These are phyloP conservation scores for Chrysoporthe austroafricana DNA, from an alignment of 2,329 filamentous ascomycete species.

Conservation along the genomic window DNA sequence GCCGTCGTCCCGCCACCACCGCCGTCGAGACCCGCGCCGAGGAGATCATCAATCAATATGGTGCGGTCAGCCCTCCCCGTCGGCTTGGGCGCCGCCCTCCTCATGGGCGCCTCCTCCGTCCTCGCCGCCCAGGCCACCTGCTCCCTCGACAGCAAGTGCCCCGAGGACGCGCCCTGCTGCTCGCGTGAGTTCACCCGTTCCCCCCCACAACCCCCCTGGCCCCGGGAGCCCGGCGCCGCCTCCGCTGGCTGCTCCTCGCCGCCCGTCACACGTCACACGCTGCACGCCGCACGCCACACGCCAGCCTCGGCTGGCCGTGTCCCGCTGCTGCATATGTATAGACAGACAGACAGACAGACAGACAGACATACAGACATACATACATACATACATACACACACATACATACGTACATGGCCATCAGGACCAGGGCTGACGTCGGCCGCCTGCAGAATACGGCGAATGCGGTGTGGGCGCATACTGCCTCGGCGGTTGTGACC, in stretches of 20 bases:
- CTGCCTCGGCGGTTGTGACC: slow-evolving; percentile 95
- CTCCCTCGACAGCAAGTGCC: slow-evolving; percentile 64
- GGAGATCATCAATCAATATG: slow-evolving; percentile 33
- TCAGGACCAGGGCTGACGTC: slow-evolving; percentile 24
- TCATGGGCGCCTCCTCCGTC: slow-evolving; percentile 42
- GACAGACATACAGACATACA: too few species aligned
- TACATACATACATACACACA: too few species aligned
- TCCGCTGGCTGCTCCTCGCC: background rate
- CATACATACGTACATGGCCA: background rate
- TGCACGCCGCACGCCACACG: background rate
- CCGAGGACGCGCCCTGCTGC: slow-evolving; percentile 74
- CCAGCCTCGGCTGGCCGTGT: background rate
- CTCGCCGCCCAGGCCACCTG: slow-evolving; percentile 47
- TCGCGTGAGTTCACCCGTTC: slow-evolving; percentile 64
- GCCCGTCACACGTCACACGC: background rate
- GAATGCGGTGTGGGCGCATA: slow-evolving; percentile 92
- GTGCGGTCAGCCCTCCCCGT: slow-evolving; percentile 33
- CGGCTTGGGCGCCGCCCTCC: slow-evolving; percentile 43
- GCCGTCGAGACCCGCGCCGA: background rate
- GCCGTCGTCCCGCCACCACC: background rate
- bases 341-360: too few species aligned
- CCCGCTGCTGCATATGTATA: background rate
- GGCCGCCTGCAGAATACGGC: slow-evolving; percentile 71
- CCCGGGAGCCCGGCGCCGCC: background rate
- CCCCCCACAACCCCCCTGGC: background rate